These are phyloP conservation scores for Biscutella laevigata DNA, from an alignment of 441 rosid genomes.

Conservation along the genomic window DNA sequence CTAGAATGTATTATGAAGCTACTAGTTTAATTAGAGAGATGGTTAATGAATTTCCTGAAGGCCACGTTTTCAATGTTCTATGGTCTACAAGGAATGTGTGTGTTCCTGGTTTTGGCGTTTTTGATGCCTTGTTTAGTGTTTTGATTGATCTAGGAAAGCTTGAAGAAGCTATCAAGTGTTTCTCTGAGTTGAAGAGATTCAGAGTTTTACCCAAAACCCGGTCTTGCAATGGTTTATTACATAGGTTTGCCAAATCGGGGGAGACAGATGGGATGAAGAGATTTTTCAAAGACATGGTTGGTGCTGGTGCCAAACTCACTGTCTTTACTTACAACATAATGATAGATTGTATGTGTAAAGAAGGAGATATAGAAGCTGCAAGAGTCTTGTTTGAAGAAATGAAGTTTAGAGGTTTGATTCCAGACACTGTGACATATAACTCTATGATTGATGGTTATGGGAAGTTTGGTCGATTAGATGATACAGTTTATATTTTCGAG, in stretches of 20 bases:
- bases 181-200: conserved; percentile 46
- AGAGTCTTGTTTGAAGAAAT: conserved; percentile 42
- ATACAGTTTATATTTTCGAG: conserved; percentile 33
- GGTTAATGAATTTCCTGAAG: conserved; percentile 25
- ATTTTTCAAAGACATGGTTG: conserved; percentile 48
- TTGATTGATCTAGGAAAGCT: conserved; percentile 56
- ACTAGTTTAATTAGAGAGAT: conserved; percentile 41
- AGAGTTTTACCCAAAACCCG: conserved; percentile 54
- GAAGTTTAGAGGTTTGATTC: conserved; percentile 46
- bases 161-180: conserved; percentile 49
- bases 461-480: conserved; percentile 48
- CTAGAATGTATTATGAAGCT: conserved; percentile 55
- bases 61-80: conserved; percentile 48
- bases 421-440: conserved; percentile 67
- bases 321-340: conserved; percentile 60
- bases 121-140: conserved; percentile 68
- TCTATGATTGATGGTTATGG: conserved; percentile 68
- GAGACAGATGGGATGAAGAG: conserved; percentile 28
- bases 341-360: conserved; percentile 63
- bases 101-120: conserved; percentile 56
- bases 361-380: conserved; percentile 45
- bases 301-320: conserved; percentile 44
- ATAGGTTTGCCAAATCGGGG: conserved; percentile 37
- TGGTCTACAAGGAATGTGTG: conserved; percentile 65
- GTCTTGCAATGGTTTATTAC: conserved; percentile 61